phyloP scores from a whole-genome alignment of 164 flowering plant genomes.

The Umbilicus rupestris region DNA sequence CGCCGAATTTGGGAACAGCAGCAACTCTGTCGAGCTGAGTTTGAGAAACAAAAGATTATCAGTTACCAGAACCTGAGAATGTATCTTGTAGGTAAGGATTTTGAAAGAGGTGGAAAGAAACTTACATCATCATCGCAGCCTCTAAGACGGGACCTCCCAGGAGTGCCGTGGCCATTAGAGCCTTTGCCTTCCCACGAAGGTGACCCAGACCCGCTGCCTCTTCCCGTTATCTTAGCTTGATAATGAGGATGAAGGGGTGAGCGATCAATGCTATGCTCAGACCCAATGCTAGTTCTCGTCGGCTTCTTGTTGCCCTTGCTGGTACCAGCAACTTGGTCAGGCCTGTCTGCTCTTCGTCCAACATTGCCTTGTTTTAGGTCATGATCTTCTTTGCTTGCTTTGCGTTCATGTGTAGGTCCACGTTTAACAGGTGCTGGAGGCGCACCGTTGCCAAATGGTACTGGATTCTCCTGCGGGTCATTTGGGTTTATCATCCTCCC shows the following conservation, averaged over 20 bases:
- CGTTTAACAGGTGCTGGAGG: constrained; percentile 17
- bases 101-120: not conserved
- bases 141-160: constrained; percentile 35
- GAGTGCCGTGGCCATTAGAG: constrained; percentile 33
- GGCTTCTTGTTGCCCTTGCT: constrained; percentile 19
- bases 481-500: constrained; percentile 63
- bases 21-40: constrained; percentile 23
- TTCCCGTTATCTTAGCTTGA: constrained; percentile 26
- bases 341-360: constrained; percentile 19
- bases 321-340: too few species aligned
- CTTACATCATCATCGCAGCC: constrained; percentile 32
- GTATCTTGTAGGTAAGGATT: not conserved
- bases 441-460: constrained; percentile 22
- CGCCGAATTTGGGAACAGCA: constrained; percentile 37
- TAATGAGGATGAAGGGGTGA: constrained; percentile 43
- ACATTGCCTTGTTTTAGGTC: constrained; percentile 19
- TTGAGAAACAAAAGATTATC: not conserved
- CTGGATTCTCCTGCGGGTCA: constrained; percentile 66
- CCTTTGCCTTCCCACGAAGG: constrained; percentile 40
- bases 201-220: constrained; percentile 33
- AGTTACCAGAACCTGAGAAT: not conserved
- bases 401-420: constrained; percentile 14
- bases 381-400: constrained; percentile 37
- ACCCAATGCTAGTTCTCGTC: constrained; percentile 21
- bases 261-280: constrained; percentile 38